A percentile compares a stretch with the other conserved stretches of the same genome.
These are phyloP conservation scores for Podospora pseudocomata DNA, from an alignment of 495 filamentous ascomycete genomes.

Conservation along the genomic window DNA sequence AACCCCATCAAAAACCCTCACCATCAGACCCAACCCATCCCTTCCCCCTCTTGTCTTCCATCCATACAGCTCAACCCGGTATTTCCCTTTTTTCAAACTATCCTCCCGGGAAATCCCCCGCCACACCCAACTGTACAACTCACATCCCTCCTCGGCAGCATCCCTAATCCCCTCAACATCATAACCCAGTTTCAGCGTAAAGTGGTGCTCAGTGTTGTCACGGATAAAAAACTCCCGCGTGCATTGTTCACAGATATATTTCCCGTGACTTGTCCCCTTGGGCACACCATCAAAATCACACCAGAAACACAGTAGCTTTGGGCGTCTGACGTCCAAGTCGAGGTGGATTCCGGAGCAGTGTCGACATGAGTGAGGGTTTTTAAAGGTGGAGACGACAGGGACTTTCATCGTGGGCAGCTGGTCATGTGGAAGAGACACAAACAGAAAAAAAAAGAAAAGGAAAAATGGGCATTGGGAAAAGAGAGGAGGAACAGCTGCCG, in stretches of 20 bases:
- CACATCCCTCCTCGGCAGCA: not conserved
- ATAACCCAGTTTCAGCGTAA: not conserved
- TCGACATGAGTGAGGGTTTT: not conserved
- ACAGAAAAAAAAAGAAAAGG: too few relatives aligned
- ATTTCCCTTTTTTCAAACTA: not conserved
- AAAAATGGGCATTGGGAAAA: too few relatives aligned
- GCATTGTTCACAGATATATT: not conserved
- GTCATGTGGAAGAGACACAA: not conserved
- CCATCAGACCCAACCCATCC: not conserved
- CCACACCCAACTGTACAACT: not conserved
- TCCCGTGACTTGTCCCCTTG: not conserved
- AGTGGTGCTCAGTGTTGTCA: not conserved
- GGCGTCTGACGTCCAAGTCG: not conserved
- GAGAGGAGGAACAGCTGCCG: too few relatives aligned
- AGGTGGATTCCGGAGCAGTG: not conserved
- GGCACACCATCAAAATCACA: not conserved
- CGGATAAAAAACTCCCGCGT: not conserved
- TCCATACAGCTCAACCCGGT: not conserved
- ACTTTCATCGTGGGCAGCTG: not conserved
- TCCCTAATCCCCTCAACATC: not conserved
- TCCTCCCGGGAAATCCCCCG: too few relatives aligned
- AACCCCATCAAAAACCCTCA: not conserved
- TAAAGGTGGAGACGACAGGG: not conserved
- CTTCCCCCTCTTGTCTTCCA: not conserved
- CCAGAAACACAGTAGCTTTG: not conserved